These are phyloP conservation scores for Suillus alpinus DNA, from an alignment of 768 basidiomycete species.

Conservation along the genomic window DNA sequence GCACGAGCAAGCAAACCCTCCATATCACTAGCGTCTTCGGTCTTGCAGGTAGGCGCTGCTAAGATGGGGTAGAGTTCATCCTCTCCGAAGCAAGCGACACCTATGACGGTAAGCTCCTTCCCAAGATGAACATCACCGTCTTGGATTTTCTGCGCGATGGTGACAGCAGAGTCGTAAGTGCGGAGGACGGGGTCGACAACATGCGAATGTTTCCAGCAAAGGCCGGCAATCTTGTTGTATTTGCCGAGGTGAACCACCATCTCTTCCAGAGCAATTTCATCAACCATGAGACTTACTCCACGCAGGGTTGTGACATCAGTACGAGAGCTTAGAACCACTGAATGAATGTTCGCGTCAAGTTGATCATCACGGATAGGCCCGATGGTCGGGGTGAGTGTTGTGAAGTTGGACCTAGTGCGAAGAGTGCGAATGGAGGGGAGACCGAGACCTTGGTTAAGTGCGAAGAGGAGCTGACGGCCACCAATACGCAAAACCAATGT, in stretches of 20 bases:
- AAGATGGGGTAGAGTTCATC: background rate
- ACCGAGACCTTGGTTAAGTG: background rate
- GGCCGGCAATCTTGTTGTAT: background rate
- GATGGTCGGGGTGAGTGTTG: background rate
- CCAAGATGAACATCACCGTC: background rate
- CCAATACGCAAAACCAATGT: conserved; percentile 8
- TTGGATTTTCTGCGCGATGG: background rate
- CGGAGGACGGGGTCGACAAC: background rate
- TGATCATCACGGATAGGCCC: background rate
- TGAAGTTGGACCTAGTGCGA: background rate
- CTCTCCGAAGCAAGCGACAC: background rate
- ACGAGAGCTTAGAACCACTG: background rate
- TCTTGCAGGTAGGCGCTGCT: background rate
- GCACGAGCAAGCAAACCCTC: background rate
- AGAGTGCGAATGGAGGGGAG: background rate
- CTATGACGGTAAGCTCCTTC: background rate
- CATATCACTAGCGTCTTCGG: background rate
- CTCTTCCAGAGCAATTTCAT: background rate
- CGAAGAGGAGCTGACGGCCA: background rate
- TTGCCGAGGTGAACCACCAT: background rate
- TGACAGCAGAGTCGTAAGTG: background rate
- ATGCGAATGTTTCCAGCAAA: background rate
- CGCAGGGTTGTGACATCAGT: background rate
- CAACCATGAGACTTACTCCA: background rate
- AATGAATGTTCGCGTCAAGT: background rate